phyloP scores from a whole-genome alignment of 2,329 filamentous ascomycete genomes.

The Dendrostoma leiphaemia region DNA sequence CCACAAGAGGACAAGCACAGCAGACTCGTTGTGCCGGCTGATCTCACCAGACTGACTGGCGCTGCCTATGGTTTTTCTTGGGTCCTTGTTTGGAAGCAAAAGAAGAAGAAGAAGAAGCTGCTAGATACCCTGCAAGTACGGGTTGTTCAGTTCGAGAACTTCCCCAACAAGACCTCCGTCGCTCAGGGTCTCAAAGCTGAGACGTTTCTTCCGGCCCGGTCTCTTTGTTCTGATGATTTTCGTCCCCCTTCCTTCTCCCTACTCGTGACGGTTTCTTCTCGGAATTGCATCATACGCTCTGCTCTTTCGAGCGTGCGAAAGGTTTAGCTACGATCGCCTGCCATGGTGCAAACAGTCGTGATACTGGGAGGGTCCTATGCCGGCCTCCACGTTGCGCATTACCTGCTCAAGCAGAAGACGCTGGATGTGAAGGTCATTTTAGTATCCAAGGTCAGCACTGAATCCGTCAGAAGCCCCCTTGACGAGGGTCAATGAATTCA shows the following conservation, averaged over 20 bases:
- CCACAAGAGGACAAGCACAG: too few relatives aligned
- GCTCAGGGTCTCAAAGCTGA: background rate
- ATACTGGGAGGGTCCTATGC: conserved; percentile 54
- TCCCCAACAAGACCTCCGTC: background rate
- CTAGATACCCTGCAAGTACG: background rate
- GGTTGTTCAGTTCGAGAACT: background rate
- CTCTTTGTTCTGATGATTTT: too few relatives aligned
- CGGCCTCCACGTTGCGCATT: conserved; percentile 52
- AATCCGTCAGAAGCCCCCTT: too few relatives aligned
- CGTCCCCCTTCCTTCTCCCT: background rate
- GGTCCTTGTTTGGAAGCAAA: too few relatives aligned
- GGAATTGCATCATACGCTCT: background rate
- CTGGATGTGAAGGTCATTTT: conserved; percentile 53
- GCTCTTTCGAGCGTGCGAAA: background rate
- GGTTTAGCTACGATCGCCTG: background rate
- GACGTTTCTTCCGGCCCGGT: too few relatives aligned
- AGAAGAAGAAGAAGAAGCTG: too few relatives aligned
- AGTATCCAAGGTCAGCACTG: conserved; percentile 47
- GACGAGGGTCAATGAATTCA: too few relatives aligned
- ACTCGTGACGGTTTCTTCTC: background rate
- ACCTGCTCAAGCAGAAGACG: conserved; percentile 51
- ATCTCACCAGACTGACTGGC: too few relatives aligned
- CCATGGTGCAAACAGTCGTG: conserved; percentile 51
- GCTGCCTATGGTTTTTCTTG: too few relatives aligned
- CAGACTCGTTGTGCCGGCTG: too few relatives aligned